Evolutionary conservation across 768 basidiomycete genomes (phyloP).

Genomic region (Boletus rex-veris): DNA sequence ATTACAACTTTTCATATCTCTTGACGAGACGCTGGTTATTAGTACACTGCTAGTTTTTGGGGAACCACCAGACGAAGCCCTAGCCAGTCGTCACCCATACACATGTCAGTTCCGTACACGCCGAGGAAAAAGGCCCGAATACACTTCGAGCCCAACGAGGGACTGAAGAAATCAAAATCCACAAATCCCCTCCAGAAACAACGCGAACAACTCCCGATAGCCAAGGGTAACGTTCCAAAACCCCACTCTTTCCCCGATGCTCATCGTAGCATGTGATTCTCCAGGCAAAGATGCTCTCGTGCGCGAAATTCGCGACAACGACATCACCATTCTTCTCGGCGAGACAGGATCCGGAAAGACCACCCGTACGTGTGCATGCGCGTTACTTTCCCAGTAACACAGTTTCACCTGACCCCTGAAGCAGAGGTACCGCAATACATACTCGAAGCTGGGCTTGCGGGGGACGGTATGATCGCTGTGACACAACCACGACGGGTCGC

Average conservation of each 20-base stretch:
- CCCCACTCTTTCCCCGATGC: background rate
- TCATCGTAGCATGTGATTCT: background rate
- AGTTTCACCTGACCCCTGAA: constrained; percentile 27
- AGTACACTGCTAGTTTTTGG: too few species aligned
- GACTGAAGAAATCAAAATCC: constrained; percentile 5
- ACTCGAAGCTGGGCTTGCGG: constrained; percentile 73
- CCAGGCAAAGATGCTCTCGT: constrained; percentile 74
- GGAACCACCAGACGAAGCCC: too few species aligned
- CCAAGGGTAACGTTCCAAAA: constrained; percentile 47
- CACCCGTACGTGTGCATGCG: constrained; percentile 68
- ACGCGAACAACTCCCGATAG: constrained; percentile 72
- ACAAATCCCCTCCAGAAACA: constrained; percentile 52
- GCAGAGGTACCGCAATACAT: constrained; percentile 96
- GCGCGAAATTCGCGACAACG: constrained; percentile 68
- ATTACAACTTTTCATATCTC: constrained; percentile 3
- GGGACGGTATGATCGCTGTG: constrained; percentile 76
- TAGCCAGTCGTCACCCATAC: background rate
- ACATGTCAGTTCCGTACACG: constrained; percentile 18
- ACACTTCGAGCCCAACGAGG: constrained; percentile 20
- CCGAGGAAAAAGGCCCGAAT: constrained; percentile 29
- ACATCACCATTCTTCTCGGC: constrained; percentile 86
- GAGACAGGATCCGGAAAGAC: constrained; percentile 99
- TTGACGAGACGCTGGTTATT: too few species aligned
- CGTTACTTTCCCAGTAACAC: background rate
- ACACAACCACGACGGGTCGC: constrained; percentile 96